Percentiles rank a stretch among this genome's conserved stretches.
Conservation (phyloP, 768 basidiomycete species). For the Trametes punicea region DNA sequence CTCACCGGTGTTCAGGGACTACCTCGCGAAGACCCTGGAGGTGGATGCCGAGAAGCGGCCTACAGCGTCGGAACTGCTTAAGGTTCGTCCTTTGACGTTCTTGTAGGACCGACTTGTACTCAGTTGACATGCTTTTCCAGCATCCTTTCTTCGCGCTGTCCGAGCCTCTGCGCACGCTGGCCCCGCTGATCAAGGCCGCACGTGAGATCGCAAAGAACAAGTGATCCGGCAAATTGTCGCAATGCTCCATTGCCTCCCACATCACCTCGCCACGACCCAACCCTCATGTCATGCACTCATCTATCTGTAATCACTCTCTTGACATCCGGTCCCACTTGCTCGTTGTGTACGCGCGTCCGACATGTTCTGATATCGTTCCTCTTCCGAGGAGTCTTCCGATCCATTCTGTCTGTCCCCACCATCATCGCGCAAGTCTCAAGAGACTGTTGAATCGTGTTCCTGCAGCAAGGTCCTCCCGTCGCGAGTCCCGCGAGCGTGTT, state of each 20-base stretch:
- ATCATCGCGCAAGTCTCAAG: neutral
- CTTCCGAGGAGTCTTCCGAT: neutral
- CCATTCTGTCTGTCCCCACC: neutral
- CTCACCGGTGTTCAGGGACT: slow-evolving; percentile 81
- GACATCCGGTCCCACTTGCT: neutral
- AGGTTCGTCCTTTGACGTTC: slow-evolving; percentile 42
- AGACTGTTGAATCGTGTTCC: neutral
- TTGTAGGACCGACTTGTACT: neutral
- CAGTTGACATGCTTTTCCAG: slow-evolving; percentile 33
- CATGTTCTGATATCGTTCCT: slow-evolving; percentile 4
- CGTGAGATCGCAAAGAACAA: slow-evolving; percentile 75
- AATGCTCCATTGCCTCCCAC: neutral
- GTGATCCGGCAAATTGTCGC: neutral
- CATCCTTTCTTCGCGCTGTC: slow-evolving; percentile 87
- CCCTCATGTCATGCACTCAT: slow-evolving; percentile 20
- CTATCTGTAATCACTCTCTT: slow-evolving; percentile 21
- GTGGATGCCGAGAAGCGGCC: slow-evolving; percentile 96
- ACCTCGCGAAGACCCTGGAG: slow-evolving; percentile 82
- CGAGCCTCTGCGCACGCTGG: slow-evolving; percentile 81
- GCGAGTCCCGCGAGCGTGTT: slow-evolving; percentile 3
- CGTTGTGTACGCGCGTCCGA: slow-evolving; percentile 3
- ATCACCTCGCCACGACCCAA: neutral
- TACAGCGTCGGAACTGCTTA: slow-evolving; percentile 73
- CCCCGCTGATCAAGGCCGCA: slow-evolving; percentile 91
- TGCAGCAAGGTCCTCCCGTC: neutral